A percentile compares a stretch with the other conserved stretches of the same genome.
phyloP scores from a whole-genome alignment of 805 yeast genomes.

The Yarrowia bubula region DNA sequence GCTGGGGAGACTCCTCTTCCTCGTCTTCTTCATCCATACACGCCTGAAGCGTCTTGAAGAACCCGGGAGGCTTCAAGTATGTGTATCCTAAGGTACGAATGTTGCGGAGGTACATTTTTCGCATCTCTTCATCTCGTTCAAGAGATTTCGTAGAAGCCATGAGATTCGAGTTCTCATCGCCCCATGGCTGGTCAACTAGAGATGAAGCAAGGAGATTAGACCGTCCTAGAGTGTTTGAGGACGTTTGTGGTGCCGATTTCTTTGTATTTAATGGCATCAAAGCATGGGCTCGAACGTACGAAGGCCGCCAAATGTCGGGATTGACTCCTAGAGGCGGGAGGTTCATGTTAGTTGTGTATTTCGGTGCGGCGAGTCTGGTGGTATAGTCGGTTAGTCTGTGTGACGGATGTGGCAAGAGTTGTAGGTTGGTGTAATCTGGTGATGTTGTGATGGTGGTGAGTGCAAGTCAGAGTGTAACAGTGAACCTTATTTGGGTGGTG shows the following conservation, averaged over 20 bases:
- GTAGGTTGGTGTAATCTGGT: not conserved
- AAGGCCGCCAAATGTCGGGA: constrained; percentile 20
- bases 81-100: constrained; percentile 50
- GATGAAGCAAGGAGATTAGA: not conserved
- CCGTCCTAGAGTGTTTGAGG: not conserved
- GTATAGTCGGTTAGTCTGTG: not conserved
- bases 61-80: constrained; percentile 57
- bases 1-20: constrained; percentile 28
- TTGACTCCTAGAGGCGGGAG: constrained; percentile 8
- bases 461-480: not conserved
- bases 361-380: too few species aligned
- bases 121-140: constrained; percentile 28
- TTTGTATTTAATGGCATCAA: constrained; percentile 11
- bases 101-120: constrained; percentile 29
- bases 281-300: constrained; percentile 4
- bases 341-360: not conserved
- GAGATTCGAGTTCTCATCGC: constrained; percentile 16
- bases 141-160: constrained; percentile 9
- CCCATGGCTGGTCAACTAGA: constrained; percentile 19
- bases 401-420: not conserved
- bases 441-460: not conserved
- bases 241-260: not conserved
- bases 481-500: too few species aligned
- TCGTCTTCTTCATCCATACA: constrained; percentile 36
- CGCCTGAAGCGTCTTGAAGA: constrained; percentile 51